Base-by-base conservation (phyloP, 495 filamentous ascomycete species). In the Penicillium dipodomyicola region DNA sequence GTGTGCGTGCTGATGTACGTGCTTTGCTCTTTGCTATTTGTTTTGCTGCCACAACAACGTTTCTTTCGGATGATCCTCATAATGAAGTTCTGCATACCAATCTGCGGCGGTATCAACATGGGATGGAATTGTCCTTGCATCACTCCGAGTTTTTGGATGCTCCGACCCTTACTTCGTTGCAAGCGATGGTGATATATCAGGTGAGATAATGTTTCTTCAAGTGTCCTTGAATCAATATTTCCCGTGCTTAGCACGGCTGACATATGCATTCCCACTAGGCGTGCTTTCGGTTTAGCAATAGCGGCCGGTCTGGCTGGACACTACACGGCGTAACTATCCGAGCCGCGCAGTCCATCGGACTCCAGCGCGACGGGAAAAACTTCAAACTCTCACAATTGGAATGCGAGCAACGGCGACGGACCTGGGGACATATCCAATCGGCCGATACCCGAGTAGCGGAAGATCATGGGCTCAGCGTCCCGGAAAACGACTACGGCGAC, bases 271-370 rank as follows among this genome's bases (percentile, higher is more conserved):
- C 20, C 9, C 14, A 65, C 37, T 55, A 80, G 72, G 75, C 67
- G 23, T 78, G 74, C 46, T 69, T 74, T 4, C 75, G 78, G 14
- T 71, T 65, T 19, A 67, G 64, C 37, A 75, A 78, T 52, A 70
- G 70, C 14, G 68, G 74, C n/a, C 71, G 77, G 9, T 73, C 74
- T 19, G 67, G 74, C 7, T 81, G 71, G 64, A 71, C 69, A 2
- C 48, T 84, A 11, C 70, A 68, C 0, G 79, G 77, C 3, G 66
- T 82, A 14, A 64, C 75, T 4, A 72, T 80, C 20, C 73, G 78
- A 30, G 65, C 78, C n/a, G 80, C 78, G 4, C 78, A 78, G 22
- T 74, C 71, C 17, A 78, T 81, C 50, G 77, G 78, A 15, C 65
- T 81, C 3, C 78, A 81, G 50, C 70, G 74, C 2, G 77, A 80